phyloP scores from a whole-genome alignment of 257 asterid species.

The Fraxinus americana region DNA sequence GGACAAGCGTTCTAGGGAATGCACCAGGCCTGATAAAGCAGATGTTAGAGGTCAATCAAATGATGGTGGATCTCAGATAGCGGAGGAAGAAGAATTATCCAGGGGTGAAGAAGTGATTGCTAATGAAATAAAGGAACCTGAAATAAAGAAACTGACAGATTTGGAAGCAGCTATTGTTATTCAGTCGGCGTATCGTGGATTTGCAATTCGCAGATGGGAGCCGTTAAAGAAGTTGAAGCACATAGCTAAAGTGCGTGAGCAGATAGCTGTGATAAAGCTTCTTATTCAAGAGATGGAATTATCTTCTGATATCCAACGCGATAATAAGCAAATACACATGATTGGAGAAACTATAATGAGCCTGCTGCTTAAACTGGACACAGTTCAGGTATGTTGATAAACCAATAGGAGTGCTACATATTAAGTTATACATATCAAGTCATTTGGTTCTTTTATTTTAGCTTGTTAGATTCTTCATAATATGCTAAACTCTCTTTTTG shows the following conservation, averaged over 20 bases:
- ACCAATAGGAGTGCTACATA: not conserved
- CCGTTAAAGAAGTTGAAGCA: constrained; percentile 64
- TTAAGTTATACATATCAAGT: not conserved
- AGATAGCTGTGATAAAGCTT: constrained; percentile 36
- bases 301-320: constrained; percentile 28
- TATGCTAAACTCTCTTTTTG: not conserved
- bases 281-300: constrained; percentile 49
- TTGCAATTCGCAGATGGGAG: constrained; percentile 62
- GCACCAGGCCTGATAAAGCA: constrained; percentile 16
- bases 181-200: constrained; percentile 76
- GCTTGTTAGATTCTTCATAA: not conserved
- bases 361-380: constrained; percentile 63
- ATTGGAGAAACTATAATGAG: constrained; percentile 60
- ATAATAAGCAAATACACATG: constrained; percentile 39
- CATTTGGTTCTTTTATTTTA: not conserved
- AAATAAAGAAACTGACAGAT: constrained; percentile 35
- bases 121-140: constrained; percentile 17
- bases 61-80: constrained; percentile 27
- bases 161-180: constrained; percentile 66
- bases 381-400: constrained; percentile 57
- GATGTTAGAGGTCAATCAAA: constrained; percentile 20
- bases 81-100: constrained; percentile 16
- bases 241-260: constrained; percentile 50
- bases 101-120: constrained; percentile 17
- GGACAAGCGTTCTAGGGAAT: constrained; percentile 4